phyloP scores from a whole-genome alignment of 2,329 filamentous ascomycete genomes.

The Neofusicoccum ribis region DNA sequence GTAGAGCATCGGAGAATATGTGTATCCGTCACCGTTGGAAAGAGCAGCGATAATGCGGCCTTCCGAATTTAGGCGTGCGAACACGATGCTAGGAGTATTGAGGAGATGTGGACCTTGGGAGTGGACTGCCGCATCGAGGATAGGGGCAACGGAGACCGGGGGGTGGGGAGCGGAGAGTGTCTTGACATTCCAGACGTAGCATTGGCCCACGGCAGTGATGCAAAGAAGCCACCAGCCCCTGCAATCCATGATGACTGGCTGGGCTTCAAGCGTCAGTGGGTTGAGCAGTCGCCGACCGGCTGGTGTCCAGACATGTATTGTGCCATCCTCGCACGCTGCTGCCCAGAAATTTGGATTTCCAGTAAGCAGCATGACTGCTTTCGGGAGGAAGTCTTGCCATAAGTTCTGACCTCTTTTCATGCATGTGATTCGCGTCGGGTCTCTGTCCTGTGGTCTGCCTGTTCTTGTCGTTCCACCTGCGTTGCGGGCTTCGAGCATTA shows the following conservation, averaged over 20 bases:
- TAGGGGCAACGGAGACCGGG: constrained; percentile 82
- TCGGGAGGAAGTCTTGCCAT: constrained; percentile 93
- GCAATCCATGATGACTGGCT: constrained; percentile 91
- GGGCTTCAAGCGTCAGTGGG: constrained; percentile 82
- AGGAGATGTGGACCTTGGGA: constrained; percentile 78
- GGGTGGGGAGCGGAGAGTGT: constrained; percentile 82
- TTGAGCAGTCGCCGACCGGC: constrained; percentile 84
- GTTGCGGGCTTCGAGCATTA: constrained; percentile 87
- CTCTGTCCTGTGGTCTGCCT: constrained; percentile 63
- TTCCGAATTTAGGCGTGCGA: constrained; percentile 84
- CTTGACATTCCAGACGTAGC: constrained; percentile 90
- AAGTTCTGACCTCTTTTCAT: constrained; percentile 76
- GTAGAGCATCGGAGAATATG: constrained; percentile 82
- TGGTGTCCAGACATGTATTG: constrained; percentile 86
- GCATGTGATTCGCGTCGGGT: constrained; percentile 81
- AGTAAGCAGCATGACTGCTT: constrained; percentile 83
- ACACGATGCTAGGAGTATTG: constrained; percentile 79
- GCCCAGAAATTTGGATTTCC: constrained; percentile 91
- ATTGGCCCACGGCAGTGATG: constrained; percentile 84
- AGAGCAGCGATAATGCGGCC: constrained; percentile 87
- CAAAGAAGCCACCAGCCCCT: constrained; percentile 86
- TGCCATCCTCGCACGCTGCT: constrained; percentile 89
- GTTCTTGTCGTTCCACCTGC: constrained; percentile 63
- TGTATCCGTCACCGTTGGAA: constrained; percentile 91
- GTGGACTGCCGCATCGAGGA: constrained; percentile 82